phyloP scores from a whole-genome alignment of 208 protist genomes.

The Acanthamoeba divionensis region DNA sequence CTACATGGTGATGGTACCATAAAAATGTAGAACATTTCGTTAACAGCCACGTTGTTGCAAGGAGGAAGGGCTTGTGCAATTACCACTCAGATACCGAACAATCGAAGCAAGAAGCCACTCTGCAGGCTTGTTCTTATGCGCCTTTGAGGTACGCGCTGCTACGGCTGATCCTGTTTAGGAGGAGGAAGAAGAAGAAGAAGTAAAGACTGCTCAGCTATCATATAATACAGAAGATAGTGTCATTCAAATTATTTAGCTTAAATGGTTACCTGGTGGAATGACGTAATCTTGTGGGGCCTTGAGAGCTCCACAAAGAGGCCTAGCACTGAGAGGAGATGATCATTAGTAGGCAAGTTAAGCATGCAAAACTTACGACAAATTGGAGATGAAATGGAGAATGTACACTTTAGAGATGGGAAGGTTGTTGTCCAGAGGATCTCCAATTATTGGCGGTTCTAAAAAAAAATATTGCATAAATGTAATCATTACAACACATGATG shows the following conservation, averaged over 20 bases:
- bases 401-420: no score
- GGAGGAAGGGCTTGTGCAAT: not conserved
- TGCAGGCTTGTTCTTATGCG: not conserved
- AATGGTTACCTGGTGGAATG: not conserved
- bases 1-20: not conserved
- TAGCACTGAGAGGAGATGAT: not conserved
- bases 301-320: not conserved
- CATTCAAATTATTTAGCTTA: not conserved
- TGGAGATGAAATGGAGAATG: no score
- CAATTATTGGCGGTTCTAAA: no score
- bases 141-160: not conserved
- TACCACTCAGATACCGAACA: not conserved
- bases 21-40: not conserved
- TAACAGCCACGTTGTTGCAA: not conserved
- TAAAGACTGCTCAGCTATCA: not conserved
- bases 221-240: not conserved
- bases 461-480: no score
- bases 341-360: no score
- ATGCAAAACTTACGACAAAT: no score
- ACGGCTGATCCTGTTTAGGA: not conserved
- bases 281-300: conserved; percentile 1
- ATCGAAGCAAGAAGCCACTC: conserved; percentile 12
- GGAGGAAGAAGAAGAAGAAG: not conserved
- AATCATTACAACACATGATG: no score
- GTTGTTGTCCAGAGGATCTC: no score